These are phyloP conservation scores for Vanderwaltozyma tropicalis DNA, from an alignment of 805 yeast genomes.

Conservation along the genomic window DNA sequence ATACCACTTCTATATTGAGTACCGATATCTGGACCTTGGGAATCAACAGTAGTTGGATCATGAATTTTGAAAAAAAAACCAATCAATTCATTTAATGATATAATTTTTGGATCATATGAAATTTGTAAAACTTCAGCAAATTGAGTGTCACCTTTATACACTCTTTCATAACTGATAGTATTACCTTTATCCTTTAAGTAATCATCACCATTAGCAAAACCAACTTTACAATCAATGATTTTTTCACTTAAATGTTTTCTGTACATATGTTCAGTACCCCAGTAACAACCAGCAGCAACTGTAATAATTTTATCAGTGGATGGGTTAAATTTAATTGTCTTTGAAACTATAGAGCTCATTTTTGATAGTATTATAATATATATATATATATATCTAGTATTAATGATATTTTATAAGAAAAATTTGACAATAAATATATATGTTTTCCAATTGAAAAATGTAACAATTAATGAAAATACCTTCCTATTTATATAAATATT, in stretches of 20 bases:
- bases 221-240: slow-evolving; percentile 70
- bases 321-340: slow-evolving; percentile 33
- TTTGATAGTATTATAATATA: neutral
- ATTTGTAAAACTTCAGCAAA: slow-evolving; percentile 78
- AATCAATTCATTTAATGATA: slow-evolving; percentile 50
- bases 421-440: neutral
- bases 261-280: slow-evolving; percentile 85
- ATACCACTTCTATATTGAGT: slow-evolving; percentile 85
- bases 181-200: slow-evolving; percentile 33
- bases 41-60: slow-evolving; percentile 78
- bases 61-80: slow-evolving; percentile 87
- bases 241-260: slow-evolving; percentile 54
- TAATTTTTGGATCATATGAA: slow-evolving; percentile 61
- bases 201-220: slow-evolving; percentile 73
- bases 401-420: neutral
- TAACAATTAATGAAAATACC: neutral
- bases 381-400: no score
- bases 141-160: slow-evolving; percentile 67
- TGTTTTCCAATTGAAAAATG: neutral
- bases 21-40: slow-evolving; percentile 84
- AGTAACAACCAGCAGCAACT: slow-evolving; percentile 64
- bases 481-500: neutral
- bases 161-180: slow-evolving; percentile 47
- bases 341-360: slow-evolving; percentile 27
- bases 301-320: slow-evolving; percentile 45